A percentile compares a stretch with the other conserved stretches of the same genome.
phyloP scores from a whole-genome alignment of 495 filamentous ascomycete genomes.

The Aspergillus avenaceus region DNA sequence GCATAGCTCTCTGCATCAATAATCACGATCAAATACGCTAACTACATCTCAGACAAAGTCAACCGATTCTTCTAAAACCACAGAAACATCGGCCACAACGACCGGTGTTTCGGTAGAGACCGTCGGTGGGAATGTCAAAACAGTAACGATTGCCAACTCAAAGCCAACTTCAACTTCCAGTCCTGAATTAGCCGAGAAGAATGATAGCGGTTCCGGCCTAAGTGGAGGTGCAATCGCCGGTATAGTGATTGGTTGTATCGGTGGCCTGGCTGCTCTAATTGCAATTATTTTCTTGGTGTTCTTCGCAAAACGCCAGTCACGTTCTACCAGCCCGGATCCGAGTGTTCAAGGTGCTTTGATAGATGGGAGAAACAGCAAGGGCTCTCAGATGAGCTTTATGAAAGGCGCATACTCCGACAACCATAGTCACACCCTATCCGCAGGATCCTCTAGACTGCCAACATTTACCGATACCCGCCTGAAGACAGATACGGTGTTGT shows the following conservation, averaged over 20 bases:
- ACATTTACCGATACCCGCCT: slow-evolving; percentile 45
- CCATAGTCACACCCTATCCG: slow-evolving; percentile 38
- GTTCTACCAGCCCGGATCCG: slow-evolving; percentile 27
- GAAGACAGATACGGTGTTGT: slow-evolving; percentile 40
- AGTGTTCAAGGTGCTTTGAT: slow-evolving; percentile 30
- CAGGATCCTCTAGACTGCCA: slow-evolving; percentile 26
- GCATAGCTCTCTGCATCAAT: neutral
- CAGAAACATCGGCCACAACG: slow-evolving; percentile 32
- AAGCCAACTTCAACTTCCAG: slow-evolving; percentile 23
- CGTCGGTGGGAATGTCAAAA: slow-evolving; percentile 42
- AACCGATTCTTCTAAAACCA: slow-evolving; percentile 12
- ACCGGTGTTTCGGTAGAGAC: slow-evolving; percentile 38
- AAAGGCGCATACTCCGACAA: slow-evolving; percentile 34
- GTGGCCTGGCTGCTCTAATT: slow-evolving; percentile 36
- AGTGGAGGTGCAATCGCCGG: slow-evolving; percentile 42
- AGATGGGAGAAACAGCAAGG: slow-evolving; percentile 40
- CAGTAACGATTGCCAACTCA: slow-evolving; percentile 47
- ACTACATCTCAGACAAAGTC: slow-evolving; percentile 8
- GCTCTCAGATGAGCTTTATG: slow-evolving; percentile 45
- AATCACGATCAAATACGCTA: neutral
- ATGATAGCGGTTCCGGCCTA: slow-evolving; percentile 19
- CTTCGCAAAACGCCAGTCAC: slow-evolving; percentile 37
- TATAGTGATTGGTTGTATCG: slow-evolving; percentile 47
- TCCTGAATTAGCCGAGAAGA: slow-evolving; percentile 8
- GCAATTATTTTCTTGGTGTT: slow-evolving; percentile 40